Conservation (phyloP, 495 filamentous ascomycete species). For the Chaetomium fimeti region DNA sequence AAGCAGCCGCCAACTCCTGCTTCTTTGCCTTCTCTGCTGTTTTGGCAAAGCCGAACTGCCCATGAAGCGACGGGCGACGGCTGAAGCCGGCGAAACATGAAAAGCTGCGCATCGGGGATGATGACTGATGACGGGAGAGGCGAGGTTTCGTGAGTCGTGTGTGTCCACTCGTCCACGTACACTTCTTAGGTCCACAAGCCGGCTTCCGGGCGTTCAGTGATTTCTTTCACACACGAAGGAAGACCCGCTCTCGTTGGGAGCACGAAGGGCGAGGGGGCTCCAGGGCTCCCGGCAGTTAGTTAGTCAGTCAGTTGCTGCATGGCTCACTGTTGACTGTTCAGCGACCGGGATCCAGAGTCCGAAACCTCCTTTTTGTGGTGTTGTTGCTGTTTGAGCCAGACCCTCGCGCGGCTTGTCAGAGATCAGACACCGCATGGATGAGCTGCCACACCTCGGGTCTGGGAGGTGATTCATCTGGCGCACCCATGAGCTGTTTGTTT, state of each 20-base stretch:
- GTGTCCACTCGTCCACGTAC: too few relatives aligned
- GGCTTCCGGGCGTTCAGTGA: background rate
- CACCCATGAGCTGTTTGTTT: conserved; percentile 20
- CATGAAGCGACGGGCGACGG: conserved; percentile 23
- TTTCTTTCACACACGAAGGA: background rate
- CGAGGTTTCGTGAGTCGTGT: conserved; percentile 9
- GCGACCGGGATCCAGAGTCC: background rate
- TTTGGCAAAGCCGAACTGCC: conserved; percentile 7
- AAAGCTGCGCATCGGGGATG: background rate
- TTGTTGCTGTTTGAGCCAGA: conserved; percentile 2
- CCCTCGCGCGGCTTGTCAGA: background rate
- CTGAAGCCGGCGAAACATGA: conserved; percentile 30
- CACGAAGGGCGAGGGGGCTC: background rate
- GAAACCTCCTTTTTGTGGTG: background rate
- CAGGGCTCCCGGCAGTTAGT: background rate
- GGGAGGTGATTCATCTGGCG: conserved; percentile 3
- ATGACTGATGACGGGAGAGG: conserved; percentile 14
- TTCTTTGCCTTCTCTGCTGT: conserved; percentile 19
- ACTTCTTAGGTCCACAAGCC: background rate
- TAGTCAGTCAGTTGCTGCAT: too few relatives aligned
- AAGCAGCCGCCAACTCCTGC: conserved; percentile 25
- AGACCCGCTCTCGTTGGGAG: background rate
- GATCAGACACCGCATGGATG: conserved; percentile 25
- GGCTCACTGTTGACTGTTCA: background rate
- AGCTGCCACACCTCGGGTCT: conserved; percentile 20